Conservation (phyloP, 768 basidiomycete genomes). For the Amanita fuliginea region DNA sequence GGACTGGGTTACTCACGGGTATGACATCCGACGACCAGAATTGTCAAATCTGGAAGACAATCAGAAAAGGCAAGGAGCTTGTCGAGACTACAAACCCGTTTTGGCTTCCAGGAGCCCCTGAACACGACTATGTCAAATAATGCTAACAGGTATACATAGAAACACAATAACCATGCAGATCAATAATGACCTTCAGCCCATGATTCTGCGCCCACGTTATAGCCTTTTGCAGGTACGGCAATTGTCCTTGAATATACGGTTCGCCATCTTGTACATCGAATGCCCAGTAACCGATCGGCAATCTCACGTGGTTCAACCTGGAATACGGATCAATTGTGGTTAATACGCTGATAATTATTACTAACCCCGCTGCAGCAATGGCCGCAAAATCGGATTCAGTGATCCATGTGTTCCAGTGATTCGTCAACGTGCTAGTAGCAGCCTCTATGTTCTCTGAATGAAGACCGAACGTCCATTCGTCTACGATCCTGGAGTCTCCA, state of each 20-base stretch:
- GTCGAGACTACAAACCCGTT: conserved; percentile 43
- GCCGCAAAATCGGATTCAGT: conserved; percentile 68
- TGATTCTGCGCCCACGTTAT: conserved; percentile 59
- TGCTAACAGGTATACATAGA: not conserved
- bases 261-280: conserved; percentile 72
- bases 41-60: conserved; percentile 56
- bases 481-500: conserved; percentile 44
- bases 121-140: conserved; percentile 7
- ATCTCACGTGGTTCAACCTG: conserved; percentile 72
- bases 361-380: conserved; percentile 67
- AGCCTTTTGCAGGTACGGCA: conserved; percentile 57
- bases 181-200: conserved; percentile 73
- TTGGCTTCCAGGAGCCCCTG: conserved; percentile 73
- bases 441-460: conserved; percentile 34
- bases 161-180: conserved; percentile 43
- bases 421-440: conserved; percentile 39
- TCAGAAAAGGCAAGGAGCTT: not conserved
- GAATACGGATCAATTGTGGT: conserved; percentile 3
- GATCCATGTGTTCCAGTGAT: conserved; percentile 81
- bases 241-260: conserved; percentile 70
- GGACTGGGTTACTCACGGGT: conserved; percentile 30
- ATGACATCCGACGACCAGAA: conserved; percentile 53
- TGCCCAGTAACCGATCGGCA: conserved; percentile 89
- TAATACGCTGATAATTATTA: conserved; percentile 5
- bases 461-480: conserved; percentile 73